Percentiles rank a stretch among this genome's conserved stretches.
phyloP scores from a whole-genome alignment of 805 yeast genomes.

The Metschnikowia vanudenii region DNA sequence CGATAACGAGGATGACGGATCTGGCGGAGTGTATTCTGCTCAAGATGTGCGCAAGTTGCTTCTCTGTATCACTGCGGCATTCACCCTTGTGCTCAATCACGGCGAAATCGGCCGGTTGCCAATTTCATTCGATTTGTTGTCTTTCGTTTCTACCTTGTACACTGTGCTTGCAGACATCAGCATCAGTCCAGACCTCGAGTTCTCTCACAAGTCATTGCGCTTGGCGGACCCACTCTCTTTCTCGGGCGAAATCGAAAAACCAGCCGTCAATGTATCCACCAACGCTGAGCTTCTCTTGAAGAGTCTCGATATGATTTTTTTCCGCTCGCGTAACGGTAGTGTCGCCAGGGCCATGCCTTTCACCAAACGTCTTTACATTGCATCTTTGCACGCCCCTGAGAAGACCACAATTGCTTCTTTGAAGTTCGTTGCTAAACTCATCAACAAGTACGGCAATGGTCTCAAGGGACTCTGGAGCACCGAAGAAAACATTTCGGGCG shows the following conservation, averaged over 20 bases:
- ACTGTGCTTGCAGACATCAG: conserved; percentile 64
- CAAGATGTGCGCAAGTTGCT: conserved; percentile 67
- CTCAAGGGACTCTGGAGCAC: conserved; percentile 77
- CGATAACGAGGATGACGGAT: conserved; percentile 19
- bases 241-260: conserved; percentile 44
- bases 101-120: conserved; percentile 57
- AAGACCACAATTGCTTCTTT: conserved; percentile 76
- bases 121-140: conserved; percentile 66
- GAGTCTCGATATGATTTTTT: conserved; percentile 78
- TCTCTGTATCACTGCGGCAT: conserved; percentile 85
- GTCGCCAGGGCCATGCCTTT: conserved; percentile 72
- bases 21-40: conserved; percentile 28
- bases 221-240: conserved; percentile 69
- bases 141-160: conserved; percentile 76
- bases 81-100: conserved; percentile 78
- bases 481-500: conserved; percentile 85
- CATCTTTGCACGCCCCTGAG: conserved; percentile 77
- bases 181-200: conserved; percentile 80
- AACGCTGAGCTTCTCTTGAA: conserved; percentile 80
- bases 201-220: conserved; percentile 76
- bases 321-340: conserved; percentile 69
- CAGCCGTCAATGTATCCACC: conserved; percentile 82
- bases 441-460: conserved; percentile 65
- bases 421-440: conserved; percentile 74
- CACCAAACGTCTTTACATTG: conserved; percentile 71